phyloP scores from a whole-genome alignment of 1,284 basidiomycete species.

The Coniferiporia sulphurascens region DNA sequence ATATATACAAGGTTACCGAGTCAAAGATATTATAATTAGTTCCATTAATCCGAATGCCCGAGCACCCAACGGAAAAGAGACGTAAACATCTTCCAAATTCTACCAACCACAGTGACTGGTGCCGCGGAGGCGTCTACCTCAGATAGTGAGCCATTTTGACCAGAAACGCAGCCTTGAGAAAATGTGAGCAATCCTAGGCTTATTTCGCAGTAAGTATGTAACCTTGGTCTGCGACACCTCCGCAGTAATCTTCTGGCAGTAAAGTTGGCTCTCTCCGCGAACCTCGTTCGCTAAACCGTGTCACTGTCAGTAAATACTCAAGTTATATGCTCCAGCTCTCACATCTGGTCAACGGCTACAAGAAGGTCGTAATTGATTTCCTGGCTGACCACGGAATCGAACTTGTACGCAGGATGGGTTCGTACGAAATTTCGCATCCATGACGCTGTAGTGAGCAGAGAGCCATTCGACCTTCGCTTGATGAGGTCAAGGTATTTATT shows the following conservation, averaged over 20 bases:
- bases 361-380: slow-evolving; percentile 95
- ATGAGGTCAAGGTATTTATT: slow-evolving; percentile 79
- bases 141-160: slow-evolving; percentile 1
- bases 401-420: slow-evolving; percentile 85
- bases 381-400: slow-evolving; percentile 85
- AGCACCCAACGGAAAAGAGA: slow-evolving; percentile 9
- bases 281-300: slow-evolving; percentile 59
- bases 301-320: not conserved
- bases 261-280: slow-evolving; percentile 58
- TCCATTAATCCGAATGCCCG: not conserved
- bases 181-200: not conserved
- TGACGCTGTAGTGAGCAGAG: slow-evolving; percentile 83
- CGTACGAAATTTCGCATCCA: slow-evolving; percentile 94
- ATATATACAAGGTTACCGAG: not conserved
- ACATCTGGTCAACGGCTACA: slow-evolving; percentile 90
- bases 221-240: slow-evolving; percentile 28
- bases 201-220: not conserved
- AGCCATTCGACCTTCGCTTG: slow-evolving; percentile 73
- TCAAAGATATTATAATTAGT: not conserved
- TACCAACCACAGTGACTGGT: slow-evolving; percentile 1
- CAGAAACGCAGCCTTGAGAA: slow-evolving; percentile 8
- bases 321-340: slow-evolving; percentile 28
- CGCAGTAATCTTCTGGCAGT: slow-evolving; percentile 54
- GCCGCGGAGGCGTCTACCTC: not conserved
- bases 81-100: slow-evolving; percentile 5